A percentile compares a stretch with the other conserved stretches of the same genome.
Conservation (phyloP, 2,329 filamentous ascomycete genomes). For the Leptosphaerulina australis region DNA sequence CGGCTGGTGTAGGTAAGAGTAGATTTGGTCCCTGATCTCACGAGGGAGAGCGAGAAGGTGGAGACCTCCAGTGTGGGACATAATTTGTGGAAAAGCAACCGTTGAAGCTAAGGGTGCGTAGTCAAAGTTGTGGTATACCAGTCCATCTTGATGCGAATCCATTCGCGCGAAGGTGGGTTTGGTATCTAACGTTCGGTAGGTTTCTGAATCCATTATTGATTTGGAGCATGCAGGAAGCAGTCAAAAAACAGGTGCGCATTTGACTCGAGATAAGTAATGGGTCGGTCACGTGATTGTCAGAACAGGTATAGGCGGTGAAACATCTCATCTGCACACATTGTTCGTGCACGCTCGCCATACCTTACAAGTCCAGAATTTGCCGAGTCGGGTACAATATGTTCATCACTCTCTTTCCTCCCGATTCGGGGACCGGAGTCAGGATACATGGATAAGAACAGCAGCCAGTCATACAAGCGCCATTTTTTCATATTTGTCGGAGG, state of each 20-base stretch:
- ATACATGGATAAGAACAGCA: conserved; percentile 1
- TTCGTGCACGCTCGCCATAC: conserved; percentile 18
- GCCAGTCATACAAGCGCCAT: not conserved
- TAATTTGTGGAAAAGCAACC: not conserved
- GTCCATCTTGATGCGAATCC: conserved; percentile 10
- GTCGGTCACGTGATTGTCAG: conserved; percentile 5
- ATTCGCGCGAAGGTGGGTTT: conserved; percentile 10
- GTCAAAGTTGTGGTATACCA: not conserved
- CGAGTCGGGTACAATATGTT: conserved; percentile 4
- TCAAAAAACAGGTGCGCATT: conserved; percentile 5
- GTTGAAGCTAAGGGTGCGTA: not conserved
- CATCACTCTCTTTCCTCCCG: not conserved
- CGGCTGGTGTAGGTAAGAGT: conserved; percentile 11
- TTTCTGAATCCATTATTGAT: not conserved
- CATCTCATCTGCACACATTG: conserved; percentile 13
- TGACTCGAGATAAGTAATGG: conserved; percentile 12
- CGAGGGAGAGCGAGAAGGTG: conserved; percentile 13
- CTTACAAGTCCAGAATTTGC: conserved; percentile 10
- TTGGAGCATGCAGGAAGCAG: not conserved
- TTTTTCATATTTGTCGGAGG: not conserved
- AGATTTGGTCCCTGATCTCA: conserved; percentile 18
- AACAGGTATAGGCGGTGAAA: conserved; percentile 12
- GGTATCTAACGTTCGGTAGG: not conserved
- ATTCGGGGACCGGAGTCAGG: conserved; percentile 2
- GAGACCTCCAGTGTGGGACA: not conserved